These are phyloP conservation scores for Lizanozyma gosingica DNA, from an alignment of 1,139 yeast species.

Conservation along the genomic window DNA sequence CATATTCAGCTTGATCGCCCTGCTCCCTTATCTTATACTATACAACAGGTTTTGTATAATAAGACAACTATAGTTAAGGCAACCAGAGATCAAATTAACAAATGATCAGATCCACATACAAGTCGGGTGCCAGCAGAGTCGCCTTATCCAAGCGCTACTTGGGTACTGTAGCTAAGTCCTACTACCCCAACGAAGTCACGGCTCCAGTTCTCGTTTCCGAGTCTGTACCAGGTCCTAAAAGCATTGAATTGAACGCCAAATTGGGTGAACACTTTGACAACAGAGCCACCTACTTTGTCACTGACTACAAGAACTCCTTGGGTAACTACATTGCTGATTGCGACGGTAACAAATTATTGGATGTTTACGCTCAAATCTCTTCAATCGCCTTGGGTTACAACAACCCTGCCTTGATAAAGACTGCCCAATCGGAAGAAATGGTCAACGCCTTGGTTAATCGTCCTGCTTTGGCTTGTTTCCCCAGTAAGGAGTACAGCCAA, in stretches of 20 bases:
- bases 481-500: slow-evolving; percentile 51
- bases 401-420: slow-evolving; percentile 57
- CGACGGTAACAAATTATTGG: slow-evolving; percentile 61
- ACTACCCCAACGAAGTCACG: slow-evolving; percentile 58
- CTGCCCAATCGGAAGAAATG: slow-evolving; percentile 59
- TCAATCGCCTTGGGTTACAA: slow-evolving; percentile 75
- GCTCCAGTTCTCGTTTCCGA: slow-evolving; percentile 45
- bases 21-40: too few relatives aligned
- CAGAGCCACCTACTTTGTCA: slow-evolving; percentile 58
- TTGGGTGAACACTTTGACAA: slow-evolving; percentile 53
- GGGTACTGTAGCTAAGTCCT: slow-evolving; percentile 7
- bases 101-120: not conserved
- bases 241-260: slow-evolving; percentile 34
- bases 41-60: not conserved
- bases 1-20: too few relatives aligned
- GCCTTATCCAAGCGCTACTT: not conserved
- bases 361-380: slow-evolving; percentile 71
- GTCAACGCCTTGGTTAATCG: slow-evolving; percentile 61
- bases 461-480: slow-evolving; percentile 74
- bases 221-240: slow-evolving; percentile 57
- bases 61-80: too few relatives aligned
- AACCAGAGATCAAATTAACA: too few relatives aligned
- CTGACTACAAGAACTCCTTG: slow-evolving; percentile 56
- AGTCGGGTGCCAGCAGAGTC: not conserved
- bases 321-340: slow-evolving; percentile 70